These are phyloP conservation scores for Balamuthia mandrillaris DNA, from an alignment of 208 protist species.

Conservation along the genomic window DNA sequence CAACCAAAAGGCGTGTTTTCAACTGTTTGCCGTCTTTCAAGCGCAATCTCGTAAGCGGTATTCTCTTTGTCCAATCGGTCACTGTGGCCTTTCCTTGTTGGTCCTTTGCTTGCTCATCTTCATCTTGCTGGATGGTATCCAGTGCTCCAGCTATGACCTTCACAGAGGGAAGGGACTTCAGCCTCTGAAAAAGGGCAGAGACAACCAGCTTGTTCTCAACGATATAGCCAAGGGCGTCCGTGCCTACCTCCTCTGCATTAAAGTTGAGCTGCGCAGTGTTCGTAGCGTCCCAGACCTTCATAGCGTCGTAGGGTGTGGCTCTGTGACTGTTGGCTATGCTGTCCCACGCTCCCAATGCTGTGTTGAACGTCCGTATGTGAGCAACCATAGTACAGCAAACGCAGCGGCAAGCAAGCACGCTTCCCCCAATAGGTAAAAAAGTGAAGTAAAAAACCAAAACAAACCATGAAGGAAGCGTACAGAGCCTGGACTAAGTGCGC, in stretches of 20 bases:
- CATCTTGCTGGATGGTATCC: not conserved
- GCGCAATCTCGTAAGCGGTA: not conserved
- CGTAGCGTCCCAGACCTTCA: not conserved
- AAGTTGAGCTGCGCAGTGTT: not conserved
- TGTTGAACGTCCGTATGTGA: too few relatives aligned
- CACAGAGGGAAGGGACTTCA: not conserved
- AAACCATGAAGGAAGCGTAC: too few relatives aligned
- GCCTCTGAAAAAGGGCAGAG: not conserved
- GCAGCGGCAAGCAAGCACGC: too few relatives aligned
- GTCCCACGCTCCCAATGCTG: too few relatives aligned
- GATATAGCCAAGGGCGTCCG: not conserved
- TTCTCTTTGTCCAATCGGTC: not conserved
- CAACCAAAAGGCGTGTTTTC: slow-evolving; percentile 9
- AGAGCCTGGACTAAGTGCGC: too few relatives aligned
- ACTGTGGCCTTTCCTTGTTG: not conserved
- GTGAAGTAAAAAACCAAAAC: too few relatives aligned
- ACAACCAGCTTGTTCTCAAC: not conserved
- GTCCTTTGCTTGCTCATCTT: not conserved
- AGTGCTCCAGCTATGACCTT: not conserved
- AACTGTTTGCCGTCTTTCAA: not conserved
- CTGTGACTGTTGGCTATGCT: too few relatives aligned
- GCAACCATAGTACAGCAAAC: too few relatives aligned
- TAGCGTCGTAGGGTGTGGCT: not conserved
- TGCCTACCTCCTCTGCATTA: not conserved
- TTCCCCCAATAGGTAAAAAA: too few relatives aligned